These are phyloP conservation scores for Castanospermum australe DNA, from an alignment of 306 rosid species.

Conservation along the genomic window DNA sequence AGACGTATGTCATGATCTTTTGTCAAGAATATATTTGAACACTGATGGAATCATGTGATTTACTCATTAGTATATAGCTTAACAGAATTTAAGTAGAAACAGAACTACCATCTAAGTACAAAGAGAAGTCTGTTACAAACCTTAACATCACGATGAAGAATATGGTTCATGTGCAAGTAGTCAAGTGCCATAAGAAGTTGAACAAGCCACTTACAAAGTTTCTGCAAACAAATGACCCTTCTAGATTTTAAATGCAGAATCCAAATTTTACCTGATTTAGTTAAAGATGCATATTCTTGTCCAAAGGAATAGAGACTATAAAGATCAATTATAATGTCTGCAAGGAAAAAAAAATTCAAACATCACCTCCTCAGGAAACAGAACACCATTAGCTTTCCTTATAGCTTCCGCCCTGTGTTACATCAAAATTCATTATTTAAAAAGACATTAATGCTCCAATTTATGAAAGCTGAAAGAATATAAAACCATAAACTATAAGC, in stretches of 20 bases:
- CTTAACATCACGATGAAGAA: conserved; percentile 99
- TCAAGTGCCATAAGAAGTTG: conserved; percentile 99
- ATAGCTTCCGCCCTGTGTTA: conserved; percentile 89
- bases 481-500: conserved; percentile 3
- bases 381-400: conserved; percentile 71
- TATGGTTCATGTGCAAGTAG: conserved; percentile 90
- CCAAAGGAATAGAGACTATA: neutral
- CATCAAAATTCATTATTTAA: conserved; percentile 22
- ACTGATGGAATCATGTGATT: conserved; percentile 53
- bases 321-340: neutral
- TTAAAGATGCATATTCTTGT: neutral
- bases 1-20: conserved; percentile 94
- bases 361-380: conserved; percentile 90
- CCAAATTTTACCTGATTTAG: neutral
- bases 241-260: conserved; percentile 18
- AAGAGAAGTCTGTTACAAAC: conserved; percentile 39
- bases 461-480: conserved; percentile 30
- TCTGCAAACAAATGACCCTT: conserved; percentile 48
- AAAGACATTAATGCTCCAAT: conserved; percentile 18
- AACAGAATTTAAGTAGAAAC: conserved; percentile 12
- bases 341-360: neutral
- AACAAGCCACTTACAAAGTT: conserved; percentile 97
- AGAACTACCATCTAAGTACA: conserved; percentile 8
- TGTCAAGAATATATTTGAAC: conserved; percentile 97
- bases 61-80: conserved; percentile 38